These are phyloP conservation scores for Mycosphaerella arachidis DNA, from an alignment of 2,329 filamentous ascomycete species.

Conservation along the genomic window DNA sequence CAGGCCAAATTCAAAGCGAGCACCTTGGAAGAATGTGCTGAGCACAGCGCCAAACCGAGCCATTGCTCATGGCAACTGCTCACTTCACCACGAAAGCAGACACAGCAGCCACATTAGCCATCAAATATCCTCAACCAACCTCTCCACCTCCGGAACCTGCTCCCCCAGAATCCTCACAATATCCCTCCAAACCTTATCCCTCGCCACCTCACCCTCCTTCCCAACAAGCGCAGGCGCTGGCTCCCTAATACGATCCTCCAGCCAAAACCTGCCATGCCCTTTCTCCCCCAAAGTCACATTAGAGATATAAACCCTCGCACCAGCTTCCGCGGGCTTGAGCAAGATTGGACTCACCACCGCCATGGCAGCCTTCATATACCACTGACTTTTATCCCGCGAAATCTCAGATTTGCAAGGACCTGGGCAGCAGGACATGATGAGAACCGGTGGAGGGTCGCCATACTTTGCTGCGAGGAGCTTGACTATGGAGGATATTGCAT, in stretches of 20 bases:
- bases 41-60: too few relatives aligned
- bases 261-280: slow-evolving; percentile 17
- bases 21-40: too few relatives aligned
- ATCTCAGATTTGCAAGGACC: slow-evolving; percentile 3
- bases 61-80: too few relatives aligned
- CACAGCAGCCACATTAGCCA: neutral
- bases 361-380: neutral
- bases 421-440: slow-evolving; percentile 10
- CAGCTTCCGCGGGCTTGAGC: slow-evolving; percentile 15
- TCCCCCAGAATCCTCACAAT: neutral
- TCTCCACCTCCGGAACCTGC: slow-evolving; percentile 1
- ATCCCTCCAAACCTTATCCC: slow-evolving; percentile 5
- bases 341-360: slow-evolving; percentile 1
- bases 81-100: neutral
- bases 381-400: neutral
- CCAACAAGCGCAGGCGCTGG: slow-evolving; percentile 2
- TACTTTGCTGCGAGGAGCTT: neutral
- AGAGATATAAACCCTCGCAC: slow-evolving; percentile 18
- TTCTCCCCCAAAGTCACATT: slow-evolving; percentile 10
- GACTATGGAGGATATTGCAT: slow-evolving; percentile 7
- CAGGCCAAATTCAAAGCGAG: too few relatives aligned
- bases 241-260: slow-evolving; percentile 11
- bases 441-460: slow-evolving; percentile 1
- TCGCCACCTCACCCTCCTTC: neutral
- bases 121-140: neutral